Conservation (phyloP, 176 grass and related monocot genomes). For the Carex littledalei region DNA sequence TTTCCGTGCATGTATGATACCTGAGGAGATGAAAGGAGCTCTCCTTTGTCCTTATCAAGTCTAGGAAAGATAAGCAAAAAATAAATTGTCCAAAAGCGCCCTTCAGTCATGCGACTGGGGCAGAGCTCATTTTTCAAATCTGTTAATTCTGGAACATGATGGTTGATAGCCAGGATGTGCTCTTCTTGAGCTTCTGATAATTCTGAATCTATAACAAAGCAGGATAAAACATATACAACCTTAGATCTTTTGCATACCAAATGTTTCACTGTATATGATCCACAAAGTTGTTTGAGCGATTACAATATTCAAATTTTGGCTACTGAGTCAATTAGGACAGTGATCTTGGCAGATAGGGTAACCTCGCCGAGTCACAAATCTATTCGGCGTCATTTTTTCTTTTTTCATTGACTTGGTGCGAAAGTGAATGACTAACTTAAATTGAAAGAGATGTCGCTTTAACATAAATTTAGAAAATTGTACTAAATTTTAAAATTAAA, state of each 20-base stretch:
- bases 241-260: not conserved
- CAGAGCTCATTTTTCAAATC: constrained; percentile 18
- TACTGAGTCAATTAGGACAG: not conserved
- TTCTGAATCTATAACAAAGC: not conserved
- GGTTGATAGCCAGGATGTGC: not conserved
- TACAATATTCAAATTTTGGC: not conserved
- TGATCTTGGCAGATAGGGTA: not conserved
- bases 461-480: not conserved
- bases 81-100: constrained; percentile 13
- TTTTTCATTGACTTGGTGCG: not conserved
- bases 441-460: not conserved
- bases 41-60: constrained; percentile 46
- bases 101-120: not conserved
- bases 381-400: not conserved
- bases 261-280: not conserved
- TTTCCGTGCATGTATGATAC: constrained; percentile 11
- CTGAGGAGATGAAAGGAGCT: constrained; percentile 59
- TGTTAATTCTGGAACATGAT: constrained; percentile 5
- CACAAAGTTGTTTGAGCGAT: no score
- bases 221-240: not conserved
- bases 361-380: not conserved
- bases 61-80: not conserved
- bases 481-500: not conserved
- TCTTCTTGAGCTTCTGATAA: constrained; percentile 7
- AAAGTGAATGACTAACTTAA: not conserved